Evolutionary conservation across 164 flowering plant species (phyloP).

Genomic region (Magnolia changhungtana): DNA sequence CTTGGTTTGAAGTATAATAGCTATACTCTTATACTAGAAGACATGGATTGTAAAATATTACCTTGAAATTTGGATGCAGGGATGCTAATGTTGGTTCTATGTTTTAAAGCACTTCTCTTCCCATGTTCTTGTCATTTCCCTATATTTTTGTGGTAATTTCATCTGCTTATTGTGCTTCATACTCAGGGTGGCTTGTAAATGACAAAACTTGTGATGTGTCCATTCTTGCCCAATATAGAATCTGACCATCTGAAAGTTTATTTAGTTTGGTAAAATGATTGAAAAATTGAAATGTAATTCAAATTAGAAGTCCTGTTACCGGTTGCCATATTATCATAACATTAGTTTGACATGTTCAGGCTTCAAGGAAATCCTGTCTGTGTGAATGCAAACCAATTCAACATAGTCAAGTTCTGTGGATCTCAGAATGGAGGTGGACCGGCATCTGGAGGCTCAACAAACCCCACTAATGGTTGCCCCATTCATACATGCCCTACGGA

Average conservation of each 20-base stretch:
- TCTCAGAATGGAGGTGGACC: conserved; percentile 22
- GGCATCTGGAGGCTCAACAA: conserved; percentile 4
- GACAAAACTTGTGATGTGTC: not conserved
- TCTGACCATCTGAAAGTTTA: not conserved
- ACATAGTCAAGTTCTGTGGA: conserved; percentile 42
- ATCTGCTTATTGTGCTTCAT: not conserved
- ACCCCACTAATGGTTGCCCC: conserved; percentile 25
- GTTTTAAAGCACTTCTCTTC: not conserved
- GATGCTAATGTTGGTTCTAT: not conserved
- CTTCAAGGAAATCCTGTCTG: conserved; percentile 76
- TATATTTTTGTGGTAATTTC: not conserved
- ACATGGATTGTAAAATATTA: too few relatives aligned
- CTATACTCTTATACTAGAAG: too few relatives aligned
- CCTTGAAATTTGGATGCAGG: not conserved
- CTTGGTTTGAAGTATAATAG: too few relatives aligned
- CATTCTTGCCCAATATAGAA: not conserved
- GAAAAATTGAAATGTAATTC: not conserved
- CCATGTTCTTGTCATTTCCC: not conserved
- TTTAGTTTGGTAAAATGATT: not conserved
- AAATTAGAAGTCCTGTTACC: not conserved
- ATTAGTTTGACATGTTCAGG: conserved; percentile 37
- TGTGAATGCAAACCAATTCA: conserved; percentile 29
- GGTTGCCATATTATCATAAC: not conserved
- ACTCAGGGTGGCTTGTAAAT: not conserved
- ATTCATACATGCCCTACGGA: conserved; percentile 45